These are phyloP conservation scores for Leucaena leucocephala DNA, from an alignment of 306 rosid genomes.

Conservation along the genomic window DNA sequence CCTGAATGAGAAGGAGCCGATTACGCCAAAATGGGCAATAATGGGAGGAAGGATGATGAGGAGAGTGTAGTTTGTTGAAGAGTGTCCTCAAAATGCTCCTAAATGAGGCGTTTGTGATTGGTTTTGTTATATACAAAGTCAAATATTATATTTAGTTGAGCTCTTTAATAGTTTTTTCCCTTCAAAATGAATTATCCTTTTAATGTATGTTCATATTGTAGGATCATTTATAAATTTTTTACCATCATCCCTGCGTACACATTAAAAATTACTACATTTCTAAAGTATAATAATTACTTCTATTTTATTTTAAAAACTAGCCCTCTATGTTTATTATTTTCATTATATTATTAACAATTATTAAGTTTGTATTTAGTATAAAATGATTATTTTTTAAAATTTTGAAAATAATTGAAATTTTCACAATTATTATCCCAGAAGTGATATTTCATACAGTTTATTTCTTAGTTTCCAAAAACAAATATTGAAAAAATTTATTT, in stretches of 20 bases:
- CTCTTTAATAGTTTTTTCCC: neutral
- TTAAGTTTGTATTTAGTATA: neutral
- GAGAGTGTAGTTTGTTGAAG: constrained; percentile 23
- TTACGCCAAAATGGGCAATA: neutral
- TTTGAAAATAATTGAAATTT: neutral
- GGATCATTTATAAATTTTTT: neutral
- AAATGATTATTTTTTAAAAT: neutral
- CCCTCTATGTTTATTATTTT: neutral
- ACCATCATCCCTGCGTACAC: neutral
- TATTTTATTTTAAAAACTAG: neutral
- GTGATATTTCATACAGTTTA: neutral
- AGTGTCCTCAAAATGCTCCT: constrained; percentile 26
- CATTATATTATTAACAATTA: neutral
- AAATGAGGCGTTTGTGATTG: constrained; percentile 8
- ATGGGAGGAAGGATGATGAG: constrained; percentile 17
- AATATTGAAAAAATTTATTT: neutral
- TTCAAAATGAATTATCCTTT: neutral
- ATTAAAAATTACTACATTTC: neutral
- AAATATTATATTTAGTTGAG: neutral
- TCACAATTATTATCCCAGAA: neutral
- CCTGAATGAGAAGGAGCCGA: constrained; percentile 10
- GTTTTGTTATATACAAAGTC: constrained; percentile 43
- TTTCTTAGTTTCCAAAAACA: neutral
- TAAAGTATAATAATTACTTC: neutral
- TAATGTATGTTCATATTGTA: neutral